Conservation (phyloP, 1,284 basidiomycete species). For the Acaromyces ingoldii region DNA sequence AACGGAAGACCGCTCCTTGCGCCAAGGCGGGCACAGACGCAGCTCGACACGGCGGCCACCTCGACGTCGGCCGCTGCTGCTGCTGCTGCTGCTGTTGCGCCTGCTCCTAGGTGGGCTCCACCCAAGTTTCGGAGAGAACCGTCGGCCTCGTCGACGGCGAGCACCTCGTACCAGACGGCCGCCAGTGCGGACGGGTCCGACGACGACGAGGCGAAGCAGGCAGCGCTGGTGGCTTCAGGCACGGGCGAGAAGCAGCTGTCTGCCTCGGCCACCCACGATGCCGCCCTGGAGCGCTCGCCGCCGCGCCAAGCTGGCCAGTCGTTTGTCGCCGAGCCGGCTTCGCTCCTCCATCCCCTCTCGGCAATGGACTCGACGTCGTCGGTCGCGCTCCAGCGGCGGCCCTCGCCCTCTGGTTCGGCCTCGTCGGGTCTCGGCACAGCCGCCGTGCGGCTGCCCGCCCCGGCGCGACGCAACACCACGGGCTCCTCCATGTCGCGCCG, state of each 20-base stretch:
- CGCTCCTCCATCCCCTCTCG: conserved; percentile 10
- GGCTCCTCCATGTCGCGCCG: conserved; percentile 24
- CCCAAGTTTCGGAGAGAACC: too few relatives aligned
- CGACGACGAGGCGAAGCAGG: not conserved
- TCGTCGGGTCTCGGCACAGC: not conserved
- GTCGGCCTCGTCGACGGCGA: too few relatives aligned
- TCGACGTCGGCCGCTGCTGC: too few relatives aligned
- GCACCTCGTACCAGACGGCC: not conserved
- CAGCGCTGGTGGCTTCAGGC: too few relatives aligned
- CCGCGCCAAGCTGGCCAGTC: not conserved
- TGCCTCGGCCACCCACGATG: too few relatives aligned
- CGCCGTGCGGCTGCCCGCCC: not conserved
- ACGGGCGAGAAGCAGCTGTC: not conserved
- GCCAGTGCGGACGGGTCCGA: not conserved
- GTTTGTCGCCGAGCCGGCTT: conserved; percentile 6
- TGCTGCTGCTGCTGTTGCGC: too few relatives aligned
- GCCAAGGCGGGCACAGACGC: too few relatives aligned
- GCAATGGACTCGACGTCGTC: not conserved
- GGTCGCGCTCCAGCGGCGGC: not conserved
- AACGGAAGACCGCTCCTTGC: too few relatives aligned
- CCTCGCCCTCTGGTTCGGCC: not conserved
- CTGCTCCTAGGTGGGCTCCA: too few relatives aligned
- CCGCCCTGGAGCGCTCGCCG: too few relatives aligned
- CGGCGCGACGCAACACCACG: conserved; percentile 29
- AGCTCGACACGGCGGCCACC: too few relatives aligned